phyloP scores from a whole-genome alignment of 2,329 filamentous ascomycete genomes.

The Arthroderma sp. region DNA sequence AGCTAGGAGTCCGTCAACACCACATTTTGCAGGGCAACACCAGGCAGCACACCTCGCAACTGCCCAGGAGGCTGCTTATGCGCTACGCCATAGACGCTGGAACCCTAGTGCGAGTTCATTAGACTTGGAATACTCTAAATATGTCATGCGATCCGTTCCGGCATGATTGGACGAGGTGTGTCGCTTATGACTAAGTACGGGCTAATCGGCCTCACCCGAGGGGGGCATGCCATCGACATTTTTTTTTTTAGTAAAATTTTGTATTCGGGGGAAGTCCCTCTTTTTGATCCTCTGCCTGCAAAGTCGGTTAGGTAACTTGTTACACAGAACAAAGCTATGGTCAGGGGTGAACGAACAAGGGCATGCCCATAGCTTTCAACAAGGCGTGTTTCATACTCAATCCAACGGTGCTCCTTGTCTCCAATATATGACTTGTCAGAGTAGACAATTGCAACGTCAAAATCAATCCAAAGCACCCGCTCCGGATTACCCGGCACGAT shows the following conservation, averaged over 20 bases:
- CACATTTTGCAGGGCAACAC: too few relatives aligned
- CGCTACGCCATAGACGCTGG: too few relatives aligned
- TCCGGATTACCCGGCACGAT: conserved; percentile 9
- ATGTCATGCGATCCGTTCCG: too few relatives aligned
- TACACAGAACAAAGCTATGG: not conserved
- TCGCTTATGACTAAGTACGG: too few relatives aligned
- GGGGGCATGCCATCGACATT: too few relatives aligned
- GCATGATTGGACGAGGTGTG: too few relatives aligned
- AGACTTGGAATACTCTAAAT: too few relatives aligned
- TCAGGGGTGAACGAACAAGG: conserved; percentile 6
- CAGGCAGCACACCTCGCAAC: too few relatives aligned
- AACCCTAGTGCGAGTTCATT: too few relatives aligned
- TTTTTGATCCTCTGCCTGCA: conserved; percentile 10
- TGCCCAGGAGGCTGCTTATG: too few relatives aligned
- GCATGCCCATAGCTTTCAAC: conserved; percentile 7
- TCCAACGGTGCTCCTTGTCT: conserved; percentile 6
- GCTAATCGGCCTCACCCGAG: too few relatives aligned
- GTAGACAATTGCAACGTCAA: conserved; percentile 11
- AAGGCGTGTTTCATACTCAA: conserved; percentile 5
- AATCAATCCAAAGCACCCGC: conserved; percentile 11
- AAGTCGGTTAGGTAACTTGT: conserved; percentile 3
- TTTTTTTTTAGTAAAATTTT: conserved; percentile 9
- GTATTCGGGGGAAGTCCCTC: conserved; percentile 9
- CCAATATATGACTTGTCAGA: conserved; percentile 7
- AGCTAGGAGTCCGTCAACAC: too few relatives aligned